A percentile compares a stretch with the other conserved stretches of the same genome.
Conservation (phyloP, 257 asterid species). For the Solanum rostratum region DNA sequence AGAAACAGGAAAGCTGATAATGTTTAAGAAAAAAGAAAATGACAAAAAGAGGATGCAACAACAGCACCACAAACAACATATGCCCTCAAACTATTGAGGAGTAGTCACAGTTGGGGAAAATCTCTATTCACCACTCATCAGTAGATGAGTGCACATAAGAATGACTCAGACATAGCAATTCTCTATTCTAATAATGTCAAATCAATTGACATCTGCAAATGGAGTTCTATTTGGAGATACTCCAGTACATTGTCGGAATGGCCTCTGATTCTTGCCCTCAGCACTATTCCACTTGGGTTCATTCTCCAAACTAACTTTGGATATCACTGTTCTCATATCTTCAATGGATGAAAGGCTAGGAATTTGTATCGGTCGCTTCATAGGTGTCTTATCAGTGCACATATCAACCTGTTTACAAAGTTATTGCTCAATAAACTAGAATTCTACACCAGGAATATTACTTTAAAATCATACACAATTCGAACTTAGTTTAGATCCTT, state of each 20-base stretch:
- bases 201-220: conserved; percentile 44
- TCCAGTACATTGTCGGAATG: not conserved
- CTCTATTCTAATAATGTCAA: not conserved
- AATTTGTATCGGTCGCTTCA: conserved; percentile 32
- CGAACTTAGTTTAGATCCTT: too few species aligned
- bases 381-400: conserved; percentile 38
- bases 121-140: not conserved
- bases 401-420: conserved; percentile 43
- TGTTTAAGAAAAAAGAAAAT: not conserved
- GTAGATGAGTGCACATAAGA: not conserved
- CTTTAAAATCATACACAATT: too few species aligned
- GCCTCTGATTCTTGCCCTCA: conserved; percentile 26
- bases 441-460: not conserved
- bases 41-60: not conserved
- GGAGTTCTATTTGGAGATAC: conserved; percentile 44
- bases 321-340: conserved; percentile 43
- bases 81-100: not conserved
- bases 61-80: not conserved
- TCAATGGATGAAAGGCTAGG: conserved; percentile 55
- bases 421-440: not conserved
- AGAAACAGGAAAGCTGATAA: not conserved
- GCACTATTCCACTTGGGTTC: conserved; percentile 12
- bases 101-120: not conserved
- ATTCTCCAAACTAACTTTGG: conserved; percentile 13
- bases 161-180: not conserved